Evolutionary conservation across 768 basidiomycete genomes (phyloP), one percentile per base, ranked within the genome.

Genomic region (Dioszegia crocea): DNA sequence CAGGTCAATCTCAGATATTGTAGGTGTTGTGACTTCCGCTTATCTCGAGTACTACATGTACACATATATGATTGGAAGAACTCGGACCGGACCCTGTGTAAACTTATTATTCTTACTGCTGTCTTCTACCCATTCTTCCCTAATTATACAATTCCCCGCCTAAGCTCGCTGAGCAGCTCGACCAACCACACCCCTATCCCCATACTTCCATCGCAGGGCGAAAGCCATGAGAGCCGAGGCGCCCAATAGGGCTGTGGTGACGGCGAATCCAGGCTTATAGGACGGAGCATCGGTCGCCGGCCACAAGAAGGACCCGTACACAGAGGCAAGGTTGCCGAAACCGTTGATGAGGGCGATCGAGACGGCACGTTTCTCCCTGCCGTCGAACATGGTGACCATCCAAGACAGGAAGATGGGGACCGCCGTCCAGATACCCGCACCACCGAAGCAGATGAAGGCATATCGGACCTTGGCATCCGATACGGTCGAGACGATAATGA

Each of bases 281-380:
- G 46, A 49, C 11, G 76, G 75, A 0, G 65, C 71, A 38, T 66
- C 64, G 11, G 26, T 57, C 2, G 66, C 46, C 0, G 76, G 76
- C 76, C 76, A 76, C 59, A 77, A 61, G 65, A 75, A 76, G n/a
- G 68, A 68, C 10, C 76, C 76, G 63, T 75, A 77, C 2, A 74
- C 62, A 1, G 67, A 69, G 3, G 73, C 9, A 66, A 55, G 43
- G 57, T 59, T 30, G 58, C 72, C 76, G 47, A 75, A 58, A n/a
- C 72, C 70, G 48, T 74, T 77, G 57, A 77, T 70, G 14, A 76
- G 24, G 11, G 76, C 76, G 29, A 74, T 73, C 0, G 70, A 70
- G n/a, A 76, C 63, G 23, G 73, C 74, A 21, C 74, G 66, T 49
- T 70, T 72, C 61, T 74, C 71, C n/a, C 70, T 54, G 11, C 73